These are phyloP conservation scores for Penicillium herquei DNA, from an alignment of 495 filamentous ascomycete species.

Conservation along the genomic window DNA sequence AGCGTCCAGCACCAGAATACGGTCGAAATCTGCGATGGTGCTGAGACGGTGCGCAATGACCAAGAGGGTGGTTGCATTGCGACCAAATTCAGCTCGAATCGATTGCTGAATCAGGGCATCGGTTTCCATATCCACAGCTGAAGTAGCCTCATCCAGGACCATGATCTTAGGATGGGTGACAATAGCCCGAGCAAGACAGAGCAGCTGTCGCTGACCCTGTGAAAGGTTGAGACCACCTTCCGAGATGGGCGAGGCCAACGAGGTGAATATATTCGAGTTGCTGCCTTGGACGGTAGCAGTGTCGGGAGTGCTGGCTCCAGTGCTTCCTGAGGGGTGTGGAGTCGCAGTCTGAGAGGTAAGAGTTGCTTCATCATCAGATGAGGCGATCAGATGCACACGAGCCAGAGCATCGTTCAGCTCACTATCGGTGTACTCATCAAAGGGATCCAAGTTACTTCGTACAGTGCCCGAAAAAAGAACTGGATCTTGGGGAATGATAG, in stretches of 20 bases:
- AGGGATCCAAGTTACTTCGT: constrained; percentile 79
- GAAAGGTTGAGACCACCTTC: constrained; percentile 80
- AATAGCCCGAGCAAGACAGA: constrained; percentile 86
- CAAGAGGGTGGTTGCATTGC: constrained; percentile 68
- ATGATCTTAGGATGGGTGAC: constrained; percentile 77
- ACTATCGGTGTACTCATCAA: constrained; percentile 66
- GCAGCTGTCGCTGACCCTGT: constrained; percentile 84
- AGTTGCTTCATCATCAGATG: constrained; percentile 30
- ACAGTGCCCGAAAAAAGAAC: constrained; percentile 87
- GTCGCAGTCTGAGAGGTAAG: constrained; percentile 34
- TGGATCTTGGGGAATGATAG: constrained; percentile 85
- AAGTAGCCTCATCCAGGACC: constrained; percentile 88
- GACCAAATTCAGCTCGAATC: constrained; percentile 74
- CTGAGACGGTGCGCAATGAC: constrained; percentile 86
- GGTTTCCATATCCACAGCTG: constrained; percentile 83
- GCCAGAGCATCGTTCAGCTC: constrained; percentile 73
- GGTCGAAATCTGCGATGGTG: constrained; percentile 84
- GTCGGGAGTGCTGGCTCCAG: constrained; percentile 26
- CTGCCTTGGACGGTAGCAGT: constrained; percentile 26
- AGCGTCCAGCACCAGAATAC: constrained; percentile 77
- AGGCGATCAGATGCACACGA: constrained; percentile 69
- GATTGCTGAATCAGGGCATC: constrained; percentile 79
- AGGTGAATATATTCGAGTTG: constrained; percentile 63
- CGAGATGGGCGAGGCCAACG: constrained; percentile 60
- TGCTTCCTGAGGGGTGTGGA: constrained; percentile 18